Conservation (phyloP, 768 basidiomycete species). For the Gymnopilus junonius region DNA sequence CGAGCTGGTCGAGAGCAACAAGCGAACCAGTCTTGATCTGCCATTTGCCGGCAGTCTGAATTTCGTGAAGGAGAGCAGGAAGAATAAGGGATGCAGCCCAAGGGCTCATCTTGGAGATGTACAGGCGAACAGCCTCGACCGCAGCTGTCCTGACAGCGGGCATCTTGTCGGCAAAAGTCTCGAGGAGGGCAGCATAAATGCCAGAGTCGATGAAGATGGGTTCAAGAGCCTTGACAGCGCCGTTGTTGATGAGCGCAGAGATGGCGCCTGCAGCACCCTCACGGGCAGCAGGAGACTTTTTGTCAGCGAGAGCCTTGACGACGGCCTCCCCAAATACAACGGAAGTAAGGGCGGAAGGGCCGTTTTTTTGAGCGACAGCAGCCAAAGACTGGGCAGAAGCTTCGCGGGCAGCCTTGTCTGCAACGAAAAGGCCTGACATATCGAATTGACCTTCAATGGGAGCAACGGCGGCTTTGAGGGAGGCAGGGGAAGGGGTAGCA, state of each 20-base stretch:
- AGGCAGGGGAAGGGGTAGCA: conserved; percentile 64
- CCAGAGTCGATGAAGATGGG: conserved; percentile 88
- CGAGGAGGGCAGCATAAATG: conserved; percentile 84
- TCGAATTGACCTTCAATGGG: conserved; percentile 70
- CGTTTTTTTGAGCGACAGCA: conserved; percentile 80
- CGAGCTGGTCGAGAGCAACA: conserved; percentile 83
- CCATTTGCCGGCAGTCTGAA: conserved; percentile 97
- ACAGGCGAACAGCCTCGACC: conserved; percentile 79
- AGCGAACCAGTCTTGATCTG: conserved; percentile 93
- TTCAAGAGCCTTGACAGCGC: conserved; percentile 82
- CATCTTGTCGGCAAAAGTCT: conserved; percentile 95
- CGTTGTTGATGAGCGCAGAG: conserved; percentile 64
- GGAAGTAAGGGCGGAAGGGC: conserved; percentile 74
- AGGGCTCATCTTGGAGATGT: conserved; percentile 80
- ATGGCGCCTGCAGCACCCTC: conserved; percentile 86
- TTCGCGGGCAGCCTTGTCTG: conserved; percentile 84
- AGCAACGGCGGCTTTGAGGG: conserved; percentile 65
- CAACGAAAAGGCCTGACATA: conserved; percentile 74
- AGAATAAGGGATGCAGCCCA: conserved; percentile 87
- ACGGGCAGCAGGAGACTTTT: conserved; percentile 91
- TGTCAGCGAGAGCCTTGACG: conserved; percentile 89
- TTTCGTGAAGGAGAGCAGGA: conserved; percentile 87
- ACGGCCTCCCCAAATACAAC: conserved; percentile 73
- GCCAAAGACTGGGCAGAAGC: conserved; percentile 72
- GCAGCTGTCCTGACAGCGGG: conserved; percentile 86